Base-by-base conservation (phyloP, 116 monocot species). In the Phalaenopsis hybrid region DNA sequence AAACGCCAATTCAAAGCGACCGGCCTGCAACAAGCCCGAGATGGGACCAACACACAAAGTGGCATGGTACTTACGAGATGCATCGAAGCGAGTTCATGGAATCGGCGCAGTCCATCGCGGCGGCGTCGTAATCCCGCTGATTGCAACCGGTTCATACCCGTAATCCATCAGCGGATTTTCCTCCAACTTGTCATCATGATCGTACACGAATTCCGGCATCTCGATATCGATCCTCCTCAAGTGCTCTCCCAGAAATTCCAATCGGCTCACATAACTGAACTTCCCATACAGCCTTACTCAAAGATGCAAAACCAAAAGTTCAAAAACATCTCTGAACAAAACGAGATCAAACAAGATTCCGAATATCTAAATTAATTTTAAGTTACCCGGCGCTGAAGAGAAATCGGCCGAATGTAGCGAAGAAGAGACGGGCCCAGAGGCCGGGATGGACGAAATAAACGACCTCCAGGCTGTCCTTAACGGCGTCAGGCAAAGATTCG, bases 401-500 rank as follows among this genome's bases (percentile, higher is more conserved):
- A 89, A 98, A 90, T 15, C 93, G 87, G 79, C 98, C 98, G 80
- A 98, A 75, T 63, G 98, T 95, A 81, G 94, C 92, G 79, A 98
- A 89, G 86, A 98, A 98, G 81, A 98, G 91, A 58, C 98, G 89
- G 52, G 95, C 77, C 78, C 95, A 93, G 78, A 95, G 89, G 12
- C 93, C 95, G 0, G 98, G 98, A 82, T 95, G 98, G 21, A 98
- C 86, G 88, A 98, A 98, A 84, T 85, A 90, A 23, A 98, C 86
- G 45, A 91, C 87, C 79, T 88, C 86, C 16, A 98, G 85, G 3
- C 75, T 82, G 17, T 91, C 89, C 15, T 85, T 81, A 31, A 93
- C 83, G n/a, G 59, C 74, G 18, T 80, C 20, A 12, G 95, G 89
- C 12, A 95, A 57, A 1, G 85, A 59, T 78, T 98, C 98, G 86